A percentile compares a stretch with the other conserved stretches of the same genome.
Evolutionary conservation across 768 basidiomycete genomes (phyloP).

Genomic region (Phaeolepiota aurea): DNA sequence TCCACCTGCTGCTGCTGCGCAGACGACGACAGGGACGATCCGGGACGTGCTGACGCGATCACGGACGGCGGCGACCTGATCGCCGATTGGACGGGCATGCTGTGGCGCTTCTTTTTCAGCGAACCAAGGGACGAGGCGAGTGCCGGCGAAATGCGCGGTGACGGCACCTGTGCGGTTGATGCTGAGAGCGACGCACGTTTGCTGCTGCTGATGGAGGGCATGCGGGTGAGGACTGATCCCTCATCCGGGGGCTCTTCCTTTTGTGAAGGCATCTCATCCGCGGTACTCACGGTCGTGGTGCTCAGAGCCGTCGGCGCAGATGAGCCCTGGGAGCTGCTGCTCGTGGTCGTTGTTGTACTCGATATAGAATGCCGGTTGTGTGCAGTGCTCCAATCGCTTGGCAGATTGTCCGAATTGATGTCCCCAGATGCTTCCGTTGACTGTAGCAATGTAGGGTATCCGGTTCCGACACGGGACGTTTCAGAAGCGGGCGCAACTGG

Average conservation of each 20-base stretch:
- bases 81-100: background rate
- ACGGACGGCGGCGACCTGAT: too few species aligned
- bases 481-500: background rate
- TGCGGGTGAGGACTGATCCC: too few species aligned
- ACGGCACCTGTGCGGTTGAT: background rate
- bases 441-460: background rate
- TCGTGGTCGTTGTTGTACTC: slow-evolving; percentile 7
- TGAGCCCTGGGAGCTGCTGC: slow-evolving; percentile 6
- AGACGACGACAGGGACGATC: background rate
- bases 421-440: background rate
- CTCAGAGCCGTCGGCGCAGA: background rate
- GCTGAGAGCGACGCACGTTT: background rate
- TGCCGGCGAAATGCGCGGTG: too few species aligned
- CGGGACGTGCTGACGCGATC: too few species aligned
- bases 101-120: slow-evolving; percentile 5
- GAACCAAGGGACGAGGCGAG: slow-evolving; percentile 14
- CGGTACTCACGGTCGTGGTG: background rate
- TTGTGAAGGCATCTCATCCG: background rate
- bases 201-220: too few species aligned
- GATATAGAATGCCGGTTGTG: slow-evolving; percentile 12
- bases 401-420: background rate
- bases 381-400: background rate
- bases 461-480: background rate
- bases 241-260: too few species aligned
- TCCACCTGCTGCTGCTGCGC: background rate